Percentiles rank a stretch among this genome's conserved stretches.
Evolutionary conservation across 768 basidiomycete genomes (phyloP).

Genomic region (Trametes coccinea): DNA sequence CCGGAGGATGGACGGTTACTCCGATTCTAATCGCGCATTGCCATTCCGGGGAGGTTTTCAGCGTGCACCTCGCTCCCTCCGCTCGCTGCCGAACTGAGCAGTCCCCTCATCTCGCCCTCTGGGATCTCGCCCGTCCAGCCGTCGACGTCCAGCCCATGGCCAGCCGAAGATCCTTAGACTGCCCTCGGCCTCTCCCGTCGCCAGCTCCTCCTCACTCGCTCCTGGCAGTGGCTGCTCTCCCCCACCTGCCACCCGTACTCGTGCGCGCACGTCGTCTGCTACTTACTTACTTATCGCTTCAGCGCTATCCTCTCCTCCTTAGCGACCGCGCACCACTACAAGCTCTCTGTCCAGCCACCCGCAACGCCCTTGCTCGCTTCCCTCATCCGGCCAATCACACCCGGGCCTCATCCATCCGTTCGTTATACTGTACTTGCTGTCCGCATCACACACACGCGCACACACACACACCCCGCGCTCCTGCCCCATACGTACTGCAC

Average conservation of each 20-base stretch:
- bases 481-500: neutral
- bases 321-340: conserved; percentile 2
- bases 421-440: neutral
- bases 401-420: neutral
- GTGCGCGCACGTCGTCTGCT: neutral
- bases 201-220: neutral
- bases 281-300: neutral
- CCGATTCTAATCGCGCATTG: conserved; percentile 10
- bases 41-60: conserved; percentile 16
- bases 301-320: neutral
- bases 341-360: neutral
- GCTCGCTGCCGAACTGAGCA: conserved; percentile 26
- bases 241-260: neutral
- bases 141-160: neutral
- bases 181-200: conserved; percentile 19
- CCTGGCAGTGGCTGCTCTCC: neutral
- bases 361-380: neutral
- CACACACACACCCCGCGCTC: neutral
- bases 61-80: neutral
- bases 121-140: conserved; percentile 16
- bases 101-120: conserved; percentile 22
- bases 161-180: conserved; percentile 29
- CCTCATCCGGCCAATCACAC: neutral
- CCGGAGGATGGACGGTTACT: conserved; percentile 12
- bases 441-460: no score